phyloP scores from a whole-genome alignment of 2,329 filamentous ascomycete genomes.

The Fusarium subtropicale region DNA sequence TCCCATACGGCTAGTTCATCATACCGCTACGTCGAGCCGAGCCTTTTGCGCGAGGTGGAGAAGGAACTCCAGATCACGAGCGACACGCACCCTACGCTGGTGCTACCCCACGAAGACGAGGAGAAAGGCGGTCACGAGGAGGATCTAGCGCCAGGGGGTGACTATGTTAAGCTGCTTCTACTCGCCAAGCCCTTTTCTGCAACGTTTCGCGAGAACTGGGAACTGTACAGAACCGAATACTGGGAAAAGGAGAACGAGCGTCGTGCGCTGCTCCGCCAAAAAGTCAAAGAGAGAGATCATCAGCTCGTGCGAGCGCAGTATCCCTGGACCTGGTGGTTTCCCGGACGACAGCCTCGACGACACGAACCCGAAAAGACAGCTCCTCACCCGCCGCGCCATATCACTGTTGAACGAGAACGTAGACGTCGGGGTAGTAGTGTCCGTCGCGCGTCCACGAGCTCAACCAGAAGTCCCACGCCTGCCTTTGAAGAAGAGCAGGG shows the following conservation, averaged over 20 bases:
- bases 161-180: conserved; percentile 90
- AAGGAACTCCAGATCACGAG: conserved; percentile 64
- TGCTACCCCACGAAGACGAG: conserved; percentile 64
- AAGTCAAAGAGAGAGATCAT: conserved; percentile 75
- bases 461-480: conserved; percentile 63
- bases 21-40: conserved; percentile 81
- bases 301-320: conserved; percentile 75
- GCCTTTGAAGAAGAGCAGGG: conserved; percentile 60
- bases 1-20: conserved; percentile 75
- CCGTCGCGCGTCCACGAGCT: conserved; percentile 64
- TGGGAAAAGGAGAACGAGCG: conserved; percentile 98
- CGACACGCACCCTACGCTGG: conserved; percentile 56
- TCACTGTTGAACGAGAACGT: conserved; percentile 59
- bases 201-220: conserved; percentile 96
- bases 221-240: conserved; percentile 91
- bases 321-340: conserved; percentile 88
- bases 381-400: conserved; percentile 55
- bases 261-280: conserved; percentile 75
- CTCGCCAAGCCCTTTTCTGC: conserved; percentile 95
- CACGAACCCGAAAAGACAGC: conserved; percentile 54
- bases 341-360: conserved; percentile 64
- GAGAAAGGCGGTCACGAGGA: conserved; percentile 82
- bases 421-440: conserved; percentile 64
- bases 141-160: conserved; percentile 88
- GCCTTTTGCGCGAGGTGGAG: conserved; percentile 69